Percentiles rank a stretch among this genome's conserved stretches.
Conservation (phyloP, 1,284 basidiomycete genomes). For the Cyathus olla region DNA sequence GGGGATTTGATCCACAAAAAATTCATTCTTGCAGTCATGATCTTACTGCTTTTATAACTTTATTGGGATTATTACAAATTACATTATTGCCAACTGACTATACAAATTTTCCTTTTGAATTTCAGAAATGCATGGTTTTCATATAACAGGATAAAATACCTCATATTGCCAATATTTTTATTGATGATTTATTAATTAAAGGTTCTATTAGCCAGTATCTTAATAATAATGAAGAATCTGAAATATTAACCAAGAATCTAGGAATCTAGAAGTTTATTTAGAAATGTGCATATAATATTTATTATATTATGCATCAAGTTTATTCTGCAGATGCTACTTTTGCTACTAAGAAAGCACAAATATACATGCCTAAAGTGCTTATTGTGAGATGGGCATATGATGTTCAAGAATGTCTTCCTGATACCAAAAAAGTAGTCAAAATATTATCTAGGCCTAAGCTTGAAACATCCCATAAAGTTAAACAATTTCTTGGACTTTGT, state of each 20-base stretch:
- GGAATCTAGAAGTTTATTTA: conserved; percentile 43
- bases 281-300: conserved; percentile 46
- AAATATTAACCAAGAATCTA: conserved; percentile 34
- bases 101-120: conserved; percentile 43
- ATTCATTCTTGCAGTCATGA: conserved; percentile 16
- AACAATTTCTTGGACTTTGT: conserved; percentile 17
- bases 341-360: conserved; percentile 25
- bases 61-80: conserved; percentile 23
- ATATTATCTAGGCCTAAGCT: conserved; percentile 12
- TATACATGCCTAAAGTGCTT: conserved; percentile 17
- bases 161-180: conserved; percentile 31
- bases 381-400: conserved; percentile 26
- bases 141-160: conserved; percentile 44
- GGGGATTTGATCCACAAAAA: conserved; percentile 22
- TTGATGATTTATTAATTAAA: conserved; percentile 44
- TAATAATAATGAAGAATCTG: conserved; percentile 27
- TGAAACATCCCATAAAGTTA: conserved; percentile 8
- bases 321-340: conserved; percentile 22
- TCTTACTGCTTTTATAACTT: conserved; percentile 31
- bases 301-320: conserved; percentile 30
- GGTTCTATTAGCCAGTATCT: conserved; percentile 37
- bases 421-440: conserved; percentile 7
- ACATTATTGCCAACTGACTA: conserved; percentile 41
- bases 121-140: conserved; percentile 39
- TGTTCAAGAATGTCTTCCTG: conserved; percentile 18